A percentile compares a stretch with the other conserved stretches of the same genome.
Evolutionary conservation across 306 rosid genomes (phyloP).

Genomic region (Hylodesmum podocarpum): DNA sequence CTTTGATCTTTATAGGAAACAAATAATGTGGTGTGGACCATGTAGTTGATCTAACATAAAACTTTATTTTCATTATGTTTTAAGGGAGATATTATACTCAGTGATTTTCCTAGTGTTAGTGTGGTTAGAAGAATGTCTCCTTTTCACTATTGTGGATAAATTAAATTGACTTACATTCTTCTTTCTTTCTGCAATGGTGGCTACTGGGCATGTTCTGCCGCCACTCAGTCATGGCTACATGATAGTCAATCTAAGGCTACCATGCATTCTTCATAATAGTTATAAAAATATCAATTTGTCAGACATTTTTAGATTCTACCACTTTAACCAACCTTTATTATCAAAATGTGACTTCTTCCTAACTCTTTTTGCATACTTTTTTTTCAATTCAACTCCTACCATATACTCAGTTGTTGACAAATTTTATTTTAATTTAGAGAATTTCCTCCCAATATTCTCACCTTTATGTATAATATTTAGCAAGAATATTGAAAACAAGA

Average conservation of each 20-base stretch:
- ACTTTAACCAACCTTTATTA: background rate
- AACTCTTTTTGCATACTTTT: background rate
- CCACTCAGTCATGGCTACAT: conserved; percentile 2
- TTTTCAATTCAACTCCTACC: background rate
- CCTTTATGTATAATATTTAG: too few relatives aligned
- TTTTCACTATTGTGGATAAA: conserved; percentile 25
- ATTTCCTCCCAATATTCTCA: background rate
- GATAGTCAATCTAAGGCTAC: conserved; percentile 16
- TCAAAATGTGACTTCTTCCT: background rate
- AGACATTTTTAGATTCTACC: background rate
- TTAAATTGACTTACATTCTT: background rate
- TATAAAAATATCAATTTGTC: background rate
- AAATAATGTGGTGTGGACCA: too few relatives aligned
- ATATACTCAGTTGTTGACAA: background rate
- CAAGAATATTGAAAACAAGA: too few relatives aligned
- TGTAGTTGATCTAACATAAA: too few relatives aligned
- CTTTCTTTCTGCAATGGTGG: background rate
- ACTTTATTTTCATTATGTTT: too few relatives aligned
- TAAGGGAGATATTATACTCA: too few relatives aligned
- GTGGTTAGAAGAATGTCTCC: conserved; percentile 13
- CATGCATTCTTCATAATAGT: background rate
- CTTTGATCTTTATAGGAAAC: too few relatives aligned
- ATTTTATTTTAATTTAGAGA: background rate
- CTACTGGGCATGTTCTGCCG: conserved; percentile 12
- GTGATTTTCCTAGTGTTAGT: too few relatives aligned